phyloP scores from a whole-genome alignment of 768 basidiomycete species.

The Omphalotus guepiniiformis region DNA sequence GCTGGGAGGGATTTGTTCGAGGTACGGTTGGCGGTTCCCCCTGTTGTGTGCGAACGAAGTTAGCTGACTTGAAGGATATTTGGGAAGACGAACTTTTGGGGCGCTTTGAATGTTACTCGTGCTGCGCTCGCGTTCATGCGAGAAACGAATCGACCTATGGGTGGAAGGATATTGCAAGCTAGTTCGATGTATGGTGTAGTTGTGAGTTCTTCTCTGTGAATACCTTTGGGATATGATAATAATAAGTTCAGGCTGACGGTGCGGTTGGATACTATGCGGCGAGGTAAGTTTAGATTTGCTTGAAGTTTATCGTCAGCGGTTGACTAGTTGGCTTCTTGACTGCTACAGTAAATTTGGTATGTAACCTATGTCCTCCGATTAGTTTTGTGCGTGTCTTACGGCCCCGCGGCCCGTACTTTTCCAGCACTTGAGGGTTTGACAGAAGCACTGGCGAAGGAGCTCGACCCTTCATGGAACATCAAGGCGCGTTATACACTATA shows the following conservation, averaged over 20 bases:
- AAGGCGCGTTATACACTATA: too few relatives aligned
- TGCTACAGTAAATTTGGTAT: too few relatives aligned
- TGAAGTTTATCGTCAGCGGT: background rate
- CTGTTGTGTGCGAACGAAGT: slow-evolving; percentile 11
- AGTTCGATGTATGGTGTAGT: slow-evolving; percentile 23
- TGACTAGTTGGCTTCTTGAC: background rate
- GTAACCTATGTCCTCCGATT: too few relatives aligned
- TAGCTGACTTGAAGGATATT: slow-evolving; percentile 1
- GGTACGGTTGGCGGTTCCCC: slow-evolving; percentile 3
- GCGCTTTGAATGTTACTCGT: slow-evolving; percentile 23
- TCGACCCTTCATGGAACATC: slow-evolving; percentile 34
- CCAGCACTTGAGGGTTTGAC: background rate
- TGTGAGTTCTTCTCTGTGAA: slow-evolving; percentile 2
- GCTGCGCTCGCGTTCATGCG: slow-evolving; percentile 31
- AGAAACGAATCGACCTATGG: slow-evolving; percentile 30
- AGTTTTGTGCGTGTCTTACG: too few relatives aligned
- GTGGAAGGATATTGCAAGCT: slow-evolving; percentile 32
- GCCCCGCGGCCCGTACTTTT: too few relatives aligned
- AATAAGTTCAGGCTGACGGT: too few relatives aligned
- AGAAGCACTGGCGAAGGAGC: slow-evolving; percentile 10
- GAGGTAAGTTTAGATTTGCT: background rate
- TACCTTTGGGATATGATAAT: too few relatives aligned
- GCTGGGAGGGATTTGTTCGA: slow-evolving; percentile 34
- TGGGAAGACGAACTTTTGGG: slow-evolving; percentile 25
- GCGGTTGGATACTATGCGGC: slow-evolving; percentile 25